Conservation (phyloP, 768 basidiomycete species). For the Russula virescens region DNA sequence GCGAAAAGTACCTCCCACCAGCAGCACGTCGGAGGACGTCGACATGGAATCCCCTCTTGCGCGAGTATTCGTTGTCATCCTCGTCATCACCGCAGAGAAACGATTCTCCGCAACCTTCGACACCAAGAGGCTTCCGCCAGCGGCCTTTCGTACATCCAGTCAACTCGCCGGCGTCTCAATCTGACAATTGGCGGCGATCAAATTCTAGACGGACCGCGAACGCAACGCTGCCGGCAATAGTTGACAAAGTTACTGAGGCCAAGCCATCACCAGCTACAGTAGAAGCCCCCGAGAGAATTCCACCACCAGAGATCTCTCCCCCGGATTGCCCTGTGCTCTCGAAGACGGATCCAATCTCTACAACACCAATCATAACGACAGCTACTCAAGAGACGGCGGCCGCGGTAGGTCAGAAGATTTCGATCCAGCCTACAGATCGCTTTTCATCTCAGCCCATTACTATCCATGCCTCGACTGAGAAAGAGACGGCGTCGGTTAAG, state of each 20-base stretch:
- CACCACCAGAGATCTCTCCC: neutral
- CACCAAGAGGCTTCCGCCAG: conserved; percentile 2
- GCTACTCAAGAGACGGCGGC: too few relatives aligned
- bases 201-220: neutral
- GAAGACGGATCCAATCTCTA: neutral
- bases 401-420: neutral
- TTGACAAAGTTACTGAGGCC: neutral
- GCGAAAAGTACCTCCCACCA: conserved; percentile 16
- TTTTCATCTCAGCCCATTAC: too few relatives aligned
- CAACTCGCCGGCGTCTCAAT: neutral
- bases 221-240: neutral
- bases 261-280: neutral
- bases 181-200: conserved; percentile 6
- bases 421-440: neutral
- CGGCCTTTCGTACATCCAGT: neutral
- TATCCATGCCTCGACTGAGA: too few relatives aligned
- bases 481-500: neutral
- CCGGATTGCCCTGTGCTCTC: neutral
- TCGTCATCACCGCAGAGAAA: neutral
- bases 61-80: neutral
- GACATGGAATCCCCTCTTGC: conserved; percentile 8
- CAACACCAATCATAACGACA: neutral
- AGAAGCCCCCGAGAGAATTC: neutral
- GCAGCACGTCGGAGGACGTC: conserved; percentile 10
- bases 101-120: neutral